Percentiles rank a stretch among this genome's conserved stretches.
phyloP scores from a whole-genome alignment of 306 rosid species.

The Cucumis melo region DNA sequence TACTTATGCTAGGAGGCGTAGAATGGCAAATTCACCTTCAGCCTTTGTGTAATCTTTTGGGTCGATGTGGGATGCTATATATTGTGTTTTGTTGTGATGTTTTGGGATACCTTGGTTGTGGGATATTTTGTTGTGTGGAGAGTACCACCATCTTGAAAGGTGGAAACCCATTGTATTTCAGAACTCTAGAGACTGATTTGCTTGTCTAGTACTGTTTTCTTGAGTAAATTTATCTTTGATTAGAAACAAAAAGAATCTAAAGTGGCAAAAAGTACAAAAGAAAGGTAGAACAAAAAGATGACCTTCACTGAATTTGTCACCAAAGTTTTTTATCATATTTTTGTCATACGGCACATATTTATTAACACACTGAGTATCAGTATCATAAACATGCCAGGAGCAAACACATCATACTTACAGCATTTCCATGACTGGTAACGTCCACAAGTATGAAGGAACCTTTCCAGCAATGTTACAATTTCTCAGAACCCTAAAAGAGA shows the following conservation, averaged over 20 bases:
- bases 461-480: constrained; percentile 69
- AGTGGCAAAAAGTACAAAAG: background rate
- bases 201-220: no score
- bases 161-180: no score
- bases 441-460: constrained; percentile 64
- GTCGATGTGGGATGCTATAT: no score
- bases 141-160: no score
- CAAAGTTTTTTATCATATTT: no score
- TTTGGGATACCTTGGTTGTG: no score
- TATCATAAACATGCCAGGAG: background rate
- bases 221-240: background rate
- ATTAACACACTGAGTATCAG: background rate
- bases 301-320: background rate
- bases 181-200: no score
- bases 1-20: no score
- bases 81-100: no score
- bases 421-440: constrained; percentile 19
- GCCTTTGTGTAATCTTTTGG: no score
- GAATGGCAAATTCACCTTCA: no score
- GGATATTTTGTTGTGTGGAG: no score
- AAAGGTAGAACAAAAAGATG: background rate
- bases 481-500: constrained; percentile 53
- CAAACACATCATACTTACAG: constrained; percentile 37
- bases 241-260: background rate
- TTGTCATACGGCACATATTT: background rate